Conservation (phyloP, 129 eudicot genomes). For the Flaveria trinervia region DNA sequence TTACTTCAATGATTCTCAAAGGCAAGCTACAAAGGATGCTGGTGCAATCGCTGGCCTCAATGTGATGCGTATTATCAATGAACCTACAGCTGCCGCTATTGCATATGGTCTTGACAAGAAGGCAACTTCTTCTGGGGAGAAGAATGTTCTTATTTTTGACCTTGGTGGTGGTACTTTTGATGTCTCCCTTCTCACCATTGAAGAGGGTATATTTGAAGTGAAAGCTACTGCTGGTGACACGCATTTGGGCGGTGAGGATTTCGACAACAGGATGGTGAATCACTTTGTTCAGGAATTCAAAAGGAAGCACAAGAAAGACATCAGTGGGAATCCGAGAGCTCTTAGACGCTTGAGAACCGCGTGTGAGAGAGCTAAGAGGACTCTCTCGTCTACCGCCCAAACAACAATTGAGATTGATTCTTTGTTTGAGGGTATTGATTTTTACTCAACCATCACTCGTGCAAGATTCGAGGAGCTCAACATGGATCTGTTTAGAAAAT, state of each 20-base stretch:
- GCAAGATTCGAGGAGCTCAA: conserved; percentile 48
- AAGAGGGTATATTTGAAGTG: conserved; percentile 48
- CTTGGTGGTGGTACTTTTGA: conserved; percentile 39
- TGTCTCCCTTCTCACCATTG: conserved; percentile 34
- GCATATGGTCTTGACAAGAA: conserved; percentile 59
- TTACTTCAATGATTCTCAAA: conserved; percentile 30
- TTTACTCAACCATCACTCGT: conserved; percentile 46
- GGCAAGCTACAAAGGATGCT: conserved; percentile 1
- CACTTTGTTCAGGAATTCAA: conserved; percentile 52
- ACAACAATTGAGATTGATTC: conserved; percentile 52
- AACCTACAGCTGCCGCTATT: conserved; percentile 56
- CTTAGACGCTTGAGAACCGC: not conserved
- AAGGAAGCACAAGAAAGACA: conserved; percentile 40
- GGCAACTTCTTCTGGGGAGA: conserved; percentile 37
- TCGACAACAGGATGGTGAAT: conserved; percentile 37
- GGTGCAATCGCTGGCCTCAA: not conserved
- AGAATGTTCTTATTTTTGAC: conserved; percentile 40
- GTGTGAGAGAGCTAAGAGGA: not conserved
- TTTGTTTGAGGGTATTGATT: conserved; percentile 47
- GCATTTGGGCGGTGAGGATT: conserved; percentile 6
- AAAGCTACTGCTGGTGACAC: conserved; percentile 41
- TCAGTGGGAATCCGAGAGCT: not conserved
- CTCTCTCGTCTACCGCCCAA: conserved; percentile 18
- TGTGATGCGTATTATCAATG: conserved; percentile 27
- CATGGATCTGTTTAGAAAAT: conserved; percentile 28